Conservation (phyloP, 129 eudicot species). For the Erigeron canadensis region DNA sequence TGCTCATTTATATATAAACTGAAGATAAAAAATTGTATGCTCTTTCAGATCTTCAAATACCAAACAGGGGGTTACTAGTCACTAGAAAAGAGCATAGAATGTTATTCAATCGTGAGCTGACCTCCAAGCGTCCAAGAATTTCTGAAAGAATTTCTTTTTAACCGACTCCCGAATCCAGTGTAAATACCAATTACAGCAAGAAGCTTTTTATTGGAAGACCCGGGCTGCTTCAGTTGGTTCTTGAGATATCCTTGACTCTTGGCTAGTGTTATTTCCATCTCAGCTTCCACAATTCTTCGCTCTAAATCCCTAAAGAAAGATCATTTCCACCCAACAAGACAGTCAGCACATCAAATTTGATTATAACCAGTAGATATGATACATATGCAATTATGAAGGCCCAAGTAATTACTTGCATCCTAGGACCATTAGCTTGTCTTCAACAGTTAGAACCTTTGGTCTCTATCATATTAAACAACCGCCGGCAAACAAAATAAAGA, state of each 20-base stretch:
- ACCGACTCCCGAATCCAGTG: slow-evolving; percentile 87
- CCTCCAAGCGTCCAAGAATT: slow-evolving; percentile 70
- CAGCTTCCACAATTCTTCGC: slow-evolving; percentile 86
- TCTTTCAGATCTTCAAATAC: background rate
- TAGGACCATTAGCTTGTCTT: slow-evolving; percentile 78
- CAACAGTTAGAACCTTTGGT: slow-evolving; percentile 75
- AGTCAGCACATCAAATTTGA: background rate
- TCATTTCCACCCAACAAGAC: background rate
- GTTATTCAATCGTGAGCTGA: slow-evolving; percentile 15
- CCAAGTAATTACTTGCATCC: slow-evolving; percentile 79
- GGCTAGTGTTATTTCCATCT: slow-evolving; percentile 88
- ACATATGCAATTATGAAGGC: slow-evolving; percentile 15
- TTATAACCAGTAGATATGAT: background rate
- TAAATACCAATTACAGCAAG: slow-evolving; percentile 96
- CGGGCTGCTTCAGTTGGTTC: slow-evolving; percentile 47
- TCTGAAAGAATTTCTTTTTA: slow-evolving; percentile 66
- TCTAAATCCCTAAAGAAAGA: slow-evolving; percentile 63
- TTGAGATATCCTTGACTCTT: slow-evolving; percentile 90
- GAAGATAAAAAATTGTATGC: background rate
- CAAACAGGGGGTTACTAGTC: background rate
- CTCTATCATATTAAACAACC: slow-evolving; percentile 47
- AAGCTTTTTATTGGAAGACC: slow-evolving; percentile 49
- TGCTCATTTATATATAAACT: background rate
- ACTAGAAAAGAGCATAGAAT: background rate
- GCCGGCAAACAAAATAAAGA: background rate